Percentiles rank a stretch among this genome's conserved stretches.
phyloP scores from a whole-genome alignment of 2,329 filamentous ascomycete species.

The Cercospora zeae-maydis region DNA sequence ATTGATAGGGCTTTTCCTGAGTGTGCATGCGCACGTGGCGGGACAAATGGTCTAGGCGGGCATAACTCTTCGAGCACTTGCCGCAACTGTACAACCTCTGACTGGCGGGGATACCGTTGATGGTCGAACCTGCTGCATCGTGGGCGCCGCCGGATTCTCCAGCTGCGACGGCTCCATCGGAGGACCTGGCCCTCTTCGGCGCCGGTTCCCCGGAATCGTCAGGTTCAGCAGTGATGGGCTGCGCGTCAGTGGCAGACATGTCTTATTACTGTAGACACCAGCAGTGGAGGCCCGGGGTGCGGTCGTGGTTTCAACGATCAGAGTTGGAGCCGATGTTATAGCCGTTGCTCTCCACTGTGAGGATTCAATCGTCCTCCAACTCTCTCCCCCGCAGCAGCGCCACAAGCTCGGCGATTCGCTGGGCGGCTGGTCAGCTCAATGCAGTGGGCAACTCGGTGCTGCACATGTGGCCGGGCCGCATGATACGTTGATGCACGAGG shows the following conservation, averaged over 20 bases:
- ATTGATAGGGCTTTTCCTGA: constrained; percentile 46
- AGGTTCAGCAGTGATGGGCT: constrained; percentile 1
- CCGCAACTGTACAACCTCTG: constrained; percentile 48
- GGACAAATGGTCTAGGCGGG: constrained; percentile 50
- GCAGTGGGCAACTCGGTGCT: neutral
- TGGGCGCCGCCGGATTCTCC: constrained; percentile 9
- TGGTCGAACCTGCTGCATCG: constrained; percentile 4
- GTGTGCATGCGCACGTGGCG: constrained; percentile 52
- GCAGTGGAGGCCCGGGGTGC: constrained; percentile 14
- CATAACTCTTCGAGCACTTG: constrained; percentile 52
- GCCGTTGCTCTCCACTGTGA: constrained; percentile 5
- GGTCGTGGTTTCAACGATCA: constrained; percentile 11
- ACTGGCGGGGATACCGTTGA: constrained; percentile 15
- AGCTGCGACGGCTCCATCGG: constrained; percentile 2
- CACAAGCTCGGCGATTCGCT: constrained; percentile 5
- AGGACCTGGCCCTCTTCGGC: constrained; percentile 13
- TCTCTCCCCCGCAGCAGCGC: constrained; percentile 3
- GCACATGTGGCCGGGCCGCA: neutral
- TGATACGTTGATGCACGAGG: neutral
- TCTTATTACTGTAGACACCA: neutral
- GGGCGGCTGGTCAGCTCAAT: neutral
- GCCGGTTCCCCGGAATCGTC: constrained; percentile 13
- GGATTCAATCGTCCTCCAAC: neutral
- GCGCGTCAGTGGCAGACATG: constrained; percentile 3
- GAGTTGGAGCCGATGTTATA: constrained; percentile 14